phyloP scores from a whole-genome alignment of 2,329 filamentous ascomycete species.

The Arthroderma sp. region DNA sequence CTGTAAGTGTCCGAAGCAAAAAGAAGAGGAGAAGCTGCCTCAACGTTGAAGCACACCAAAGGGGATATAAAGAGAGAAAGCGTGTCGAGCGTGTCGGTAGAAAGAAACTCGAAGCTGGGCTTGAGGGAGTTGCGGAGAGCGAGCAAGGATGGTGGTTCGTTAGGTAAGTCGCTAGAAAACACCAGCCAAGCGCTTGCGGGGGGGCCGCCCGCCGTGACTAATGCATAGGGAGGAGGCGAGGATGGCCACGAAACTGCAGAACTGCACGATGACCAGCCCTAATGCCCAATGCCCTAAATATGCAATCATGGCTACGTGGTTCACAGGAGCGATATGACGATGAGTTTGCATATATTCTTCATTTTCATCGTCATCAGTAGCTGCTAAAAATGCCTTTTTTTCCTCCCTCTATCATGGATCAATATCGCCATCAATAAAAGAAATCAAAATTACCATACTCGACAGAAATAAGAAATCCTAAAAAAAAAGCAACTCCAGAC shows the following conservation, averaged over 20 bases:
- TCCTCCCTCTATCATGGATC: too few species aligned
- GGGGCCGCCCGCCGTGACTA: not conserved
- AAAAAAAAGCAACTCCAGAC: too few species aligned
- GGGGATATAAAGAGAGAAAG: not conserved
- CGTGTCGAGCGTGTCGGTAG: conserved; percentile 2
- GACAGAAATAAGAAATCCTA: too few species aligned
- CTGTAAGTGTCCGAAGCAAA: conserved; percentile 11
- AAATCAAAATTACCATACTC: too few species aligned
- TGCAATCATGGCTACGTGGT: not conserved
- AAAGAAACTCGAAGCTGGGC: conserved; percentile 1
- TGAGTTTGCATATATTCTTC: not conserved
- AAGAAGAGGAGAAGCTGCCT: conserved; percentile 9
- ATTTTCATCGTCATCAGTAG: too few species aligned
- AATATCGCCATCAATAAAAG: too few species aligned
- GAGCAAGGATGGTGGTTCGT: not conserved
- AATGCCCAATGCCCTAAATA: too few species aligned
- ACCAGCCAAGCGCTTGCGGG: not conserved
- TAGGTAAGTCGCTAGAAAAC: not conserved
- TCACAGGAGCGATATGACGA: not conserved
- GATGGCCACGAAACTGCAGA: conserved; percentile 3
- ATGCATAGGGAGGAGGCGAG: not conserved
- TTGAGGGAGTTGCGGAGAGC: not conserved
- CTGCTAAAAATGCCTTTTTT: too few species aligned
- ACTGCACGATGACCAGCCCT: not conserved
- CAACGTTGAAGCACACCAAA: conserved; percentile 2